Conservation (phyloP, 2,329 filamentous ascomycete species). For the Tolypocladium nubicola region DNA sequence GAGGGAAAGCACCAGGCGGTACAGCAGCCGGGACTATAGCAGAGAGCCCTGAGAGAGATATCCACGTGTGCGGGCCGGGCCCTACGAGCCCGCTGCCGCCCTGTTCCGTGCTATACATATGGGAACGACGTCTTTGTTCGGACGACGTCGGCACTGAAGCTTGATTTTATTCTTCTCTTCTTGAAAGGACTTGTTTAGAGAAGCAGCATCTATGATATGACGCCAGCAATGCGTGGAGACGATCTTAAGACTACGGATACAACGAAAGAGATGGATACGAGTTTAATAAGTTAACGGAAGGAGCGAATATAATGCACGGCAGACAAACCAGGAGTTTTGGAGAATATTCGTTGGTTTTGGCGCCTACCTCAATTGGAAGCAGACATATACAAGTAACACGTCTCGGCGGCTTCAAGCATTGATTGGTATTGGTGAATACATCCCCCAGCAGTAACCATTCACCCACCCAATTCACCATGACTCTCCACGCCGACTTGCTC, state of each 20-base stretch:
- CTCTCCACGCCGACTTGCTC: neutral
- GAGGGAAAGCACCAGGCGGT: conserved; percentile 8
- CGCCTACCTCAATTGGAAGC: neutral
- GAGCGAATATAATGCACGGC: neutral
- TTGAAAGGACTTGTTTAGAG: neutral
- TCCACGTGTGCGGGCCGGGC: neutral
- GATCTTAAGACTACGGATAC: neutral
- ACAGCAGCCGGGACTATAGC: conserved; percentile 5
- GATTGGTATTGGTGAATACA: neutral
- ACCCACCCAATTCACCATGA: neutral
- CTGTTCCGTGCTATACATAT: neutral
- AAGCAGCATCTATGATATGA: neutral
- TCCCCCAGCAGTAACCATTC: neutral
- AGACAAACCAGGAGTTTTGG: neutral
- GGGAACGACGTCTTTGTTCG: neutral
- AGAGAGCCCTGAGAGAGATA: neutral
- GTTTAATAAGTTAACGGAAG: no score
- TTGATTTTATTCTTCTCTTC: neutral
- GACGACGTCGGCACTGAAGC: neutral
- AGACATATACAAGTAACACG: neutral
- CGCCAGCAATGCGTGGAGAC: neutral
- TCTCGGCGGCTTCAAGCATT: neutral
- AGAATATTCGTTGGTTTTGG: neutral
- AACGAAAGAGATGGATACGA: neutral
- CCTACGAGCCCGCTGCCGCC: neutral